Evolutionary conservation across 148 eudicot species (phyloP).

Genomic region (Dysphania ambrosioides): DNA sequence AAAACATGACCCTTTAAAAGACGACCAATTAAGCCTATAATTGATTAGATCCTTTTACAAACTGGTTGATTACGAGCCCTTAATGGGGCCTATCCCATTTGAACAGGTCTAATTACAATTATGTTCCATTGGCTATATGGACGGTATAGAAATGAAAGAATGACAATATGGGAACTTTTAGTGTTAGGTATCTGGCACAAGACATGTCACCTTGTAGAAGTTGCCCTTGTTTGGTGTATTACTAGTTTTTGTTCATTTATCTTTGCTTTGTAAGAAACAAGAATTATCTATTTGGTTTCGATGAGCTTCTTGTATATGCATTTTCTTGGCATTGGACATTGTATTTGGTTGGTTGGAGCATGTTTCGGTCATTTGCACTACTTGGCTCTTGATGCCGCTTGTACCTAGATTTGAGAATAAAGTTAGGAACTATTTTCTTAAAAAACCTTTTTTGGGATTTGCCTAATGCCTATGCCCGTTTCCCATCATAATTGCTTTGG

Average conservation of each 20-base stretch:
- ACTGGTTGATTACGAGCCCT: too few relatives aligned
- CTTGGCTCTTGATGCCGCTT: not conserved
- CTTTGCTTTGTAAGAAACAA: not conserved
- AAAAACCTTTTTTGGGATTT: too few relatives aligned
- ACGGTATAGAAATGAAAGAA: too few relatives aligned
- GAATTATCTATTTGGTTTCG: not conserved
- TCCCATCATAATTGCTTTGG: not conserved
- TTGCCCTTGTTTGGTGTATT: not conserved
- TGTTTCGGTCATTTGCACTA: not conserved
- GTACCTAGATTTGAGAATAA: not conserved
- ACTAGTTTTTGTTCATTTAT: not conserved
- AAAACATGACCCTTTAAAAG: too few relatives aligned
- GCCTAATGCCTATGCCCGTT: not conserved
- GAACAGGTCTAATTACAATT: too few relatives aligned
- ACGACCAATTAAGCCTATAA: too few relatives aligned
- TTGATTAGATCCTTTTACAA: too few relatives aligned
- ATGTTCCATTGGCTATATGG: too few relatives aligned
- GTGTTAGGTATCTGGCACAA: not conserved
- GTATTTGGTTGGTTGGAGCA: not conserved
- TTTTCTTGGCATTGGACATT: not conserved
- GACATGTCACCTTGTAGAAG: not conserved
- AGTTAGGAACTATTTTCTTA: too few relatives aligned
- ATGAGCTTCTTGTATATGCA: not conserved
- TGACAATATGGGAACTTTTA: too few relatives aligned
- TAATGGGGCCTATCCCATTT: too few relatives aligned